phyloP scores from a whole-genome alignment of 202 grass and related monocot genomes.

The Alloteropsis angusta region DNA sequence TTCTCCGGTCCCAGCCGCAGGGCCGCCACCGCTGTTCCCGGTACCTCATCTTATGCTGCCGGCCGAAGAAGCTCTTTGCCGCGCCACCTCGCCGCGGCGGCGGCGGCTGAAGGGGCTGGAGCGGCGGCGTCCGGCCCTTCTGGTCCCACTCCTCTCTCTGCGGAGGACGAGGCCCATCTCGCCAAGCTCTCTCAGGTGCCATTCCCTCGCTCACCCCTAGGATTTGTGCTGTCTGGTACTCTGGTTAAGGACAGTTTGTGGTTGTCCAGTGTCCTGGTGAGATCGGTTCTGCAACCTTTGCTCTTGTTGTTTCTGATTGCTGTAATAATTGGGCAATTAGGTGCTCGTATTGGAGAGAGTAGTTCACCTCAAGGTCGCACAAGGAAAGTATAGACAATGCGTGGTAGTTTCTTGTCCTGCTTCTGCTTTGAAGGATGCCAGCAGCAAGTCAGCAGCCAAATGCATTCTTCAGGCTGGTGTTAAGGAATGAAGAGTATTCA shows the following conservation, averaged over 20 bases:
- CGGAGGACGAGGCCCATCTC: slow-evolving; percentile 23
- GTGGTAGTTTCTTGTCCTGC: not conserved
- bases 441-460: not conserved
- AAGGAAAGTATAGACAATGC: not conserved
- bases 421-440: not conserved
- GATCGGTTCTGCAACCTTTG: not conserved
- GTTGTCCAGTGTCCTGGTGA: not conserved
- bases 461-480: not conserved
- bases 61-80: slow-evolving; percentile 6
- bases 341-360: not conserved
- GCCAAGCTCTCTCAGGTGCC: slow-evolving; percentile 54
- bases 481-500: not conserved
- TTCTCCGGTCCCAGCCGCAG: not conserved
- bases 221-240: not conserved
- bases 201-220: not conserved
- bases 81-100: slow-evolving; percentile 1
- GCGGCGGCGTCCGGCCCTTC: not conserved
- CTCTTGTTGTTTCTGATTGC: not conserved
- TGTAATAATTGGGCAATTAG: not conserved
- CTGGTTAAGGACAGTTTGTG: not conserved
- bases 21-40: not conserved
- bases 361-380: not conserved
- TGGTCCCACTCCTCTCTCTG: not conserved
- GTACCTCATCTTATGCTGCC: not conserved
- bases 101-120: not conserved